Evolutionary conservation across 768 basidiomycete species (phyloP).

Genomic region (Lyophyllum decastes): DNA sequence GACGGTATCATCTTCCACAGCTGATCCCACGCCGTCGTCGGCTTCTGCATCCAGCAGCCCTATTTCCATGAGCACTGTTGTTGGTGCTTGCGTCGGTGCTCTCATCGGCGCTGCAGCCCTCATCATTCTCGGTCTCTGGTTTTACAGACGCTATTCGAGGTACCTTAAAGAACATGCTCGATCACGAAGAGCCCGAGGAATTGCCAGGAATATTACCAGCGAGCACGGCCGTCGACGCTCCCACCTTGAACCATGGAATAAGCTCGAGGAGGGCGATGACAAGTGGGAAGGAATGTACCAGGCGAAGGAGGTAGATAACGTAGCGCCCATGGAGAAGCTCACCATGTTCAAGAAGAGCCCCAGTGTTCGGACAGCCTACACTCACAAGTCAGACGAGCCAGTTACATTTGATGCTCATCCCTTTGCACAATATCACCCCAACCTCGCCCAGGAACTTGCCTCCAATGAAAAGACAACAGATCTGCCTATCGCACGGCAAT

Average conservation of each 20-base stretch:
- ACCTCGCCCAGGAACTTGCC: conserved; percentile 54
- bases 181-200: conserved; percentile 29
- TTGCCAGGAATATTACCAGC: conserved; percentile 36
- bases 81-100: conserved; percentile 65
- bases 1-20: conserved; percentile 14
- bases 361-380: conserved; percentile 55
- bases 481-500: conserved; percentile 41
- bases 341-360: conserved; percentile 70
- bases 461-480: conserved; percentile 26
- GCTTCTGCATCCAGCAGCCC: conserved; percentile 26
- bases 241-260: conserved; percentile 57
- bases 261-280: conserved; percentile 53
- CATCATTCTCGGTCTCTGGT: conserved; percentile 52
- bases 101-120: conserved; percentile 55
- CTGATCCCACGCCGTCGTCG: conserved; percentile 14
- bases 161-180: conserved; percentile 35
- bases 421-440: conserved; percentile 61
- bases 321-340: conserved; percentile 59
- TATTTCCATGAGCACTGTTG: conserved; percentile 53
- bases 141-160: conserved; percentile 51
- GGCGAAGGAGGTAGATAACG: conserved; percentile 42
- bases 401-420: conserved; percentile 42
- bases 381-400: conserved; percentile 46
- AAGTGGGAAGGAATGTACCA: conserved; percentile 46
- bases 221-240: conserved; percentile 47